These are phyloP conservation scores for Pyrus betulifolia DNA, from an alignment of 306 rosid genomes.

Conservation along the genomic window DNA sequence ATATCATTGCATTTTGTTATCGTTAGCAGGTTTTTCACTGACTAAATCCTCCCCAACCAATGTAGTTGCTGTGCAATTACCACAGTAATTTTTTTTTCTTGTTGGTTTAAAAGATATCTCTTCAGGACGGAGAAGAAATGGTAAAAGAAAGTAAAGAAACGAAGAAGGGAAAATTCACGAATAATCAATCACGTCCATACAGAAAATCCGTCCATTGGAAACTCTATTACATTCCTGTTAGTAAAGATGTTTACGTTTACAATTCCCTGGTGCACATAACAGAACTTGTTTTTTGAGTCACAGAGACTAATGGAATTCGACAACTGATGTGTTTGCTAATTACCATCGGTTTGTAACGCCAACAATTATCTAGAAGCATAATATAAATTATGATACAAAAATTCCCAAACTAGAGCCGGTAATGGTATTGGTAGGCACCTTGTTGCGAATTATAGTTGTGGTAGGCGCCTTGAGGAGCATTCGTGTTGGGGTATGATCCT, in stretches of 20 bases:
- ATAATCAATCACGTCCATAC: background rate
- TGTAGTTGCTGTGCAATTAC: background rate
- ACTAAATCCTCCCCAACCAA: background rate
- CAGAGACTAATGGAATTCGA: background rate
- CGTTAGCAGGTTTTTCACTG: no score
- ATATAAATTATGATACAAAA: constrained; percentile 6
- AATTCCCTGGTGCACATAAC: background rate
- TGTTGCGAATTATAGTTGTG: constrained; percentile 13
- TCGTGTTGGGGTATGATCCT: constrained; percentile 16
- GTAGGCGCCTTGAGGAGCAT: constrained; percentile 3
- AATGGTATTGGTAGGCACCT: constrained; percentile 13
- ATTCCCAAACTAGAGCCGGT: background rate
- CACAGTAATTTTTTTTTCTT: background rate
- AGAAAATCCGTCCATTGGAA: background rate
- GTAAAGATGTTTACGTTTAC: background rate
- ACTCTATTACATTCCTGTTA: background rate
- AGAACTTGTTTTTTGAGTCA: background rate
- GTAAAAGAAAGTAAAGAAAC: background rate
- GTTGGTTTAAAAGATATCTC: background rate
- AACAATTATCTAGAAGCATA: background rate
- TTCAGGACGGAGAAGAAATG: background rate
- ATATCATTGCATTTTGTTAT: background rate
- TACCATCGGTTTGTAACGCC: background rate
- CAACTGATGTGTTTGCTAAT: background rate
- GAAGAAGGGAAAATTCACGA: background rate